phyloP scores from a whole-genome alignment of 352 stramenopile genomes.

The Pythium chondricola region DNA sequence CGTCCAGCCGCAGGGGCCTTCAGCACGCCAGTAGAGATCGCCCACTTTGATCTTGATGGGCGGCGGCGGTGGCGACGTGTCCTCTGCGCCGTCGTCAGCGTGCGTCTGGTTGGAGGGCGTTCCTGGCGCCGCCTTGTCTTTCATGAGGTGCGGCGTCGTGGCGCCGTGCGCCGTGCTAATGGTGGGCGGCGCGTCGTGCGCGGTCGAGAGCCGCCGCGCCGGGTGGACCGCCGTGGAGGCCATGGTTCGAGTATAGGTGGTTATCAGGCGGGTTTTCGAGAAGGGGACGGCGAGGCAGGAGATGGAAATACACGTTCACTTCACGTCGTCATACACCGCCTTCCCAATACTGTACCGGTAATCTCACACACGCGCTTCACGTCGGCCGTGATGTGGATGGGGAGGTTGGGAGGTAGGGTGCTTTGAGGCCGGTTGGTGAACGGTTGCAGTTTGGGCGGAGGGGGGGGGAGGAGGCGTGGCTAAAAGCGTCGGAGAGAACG shows the following conservation, averaged over 20 bases:
- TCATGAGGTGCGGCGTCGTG: not conserved
- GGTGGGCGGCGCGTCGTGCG: not conserved
- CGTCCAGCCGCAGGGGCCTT: slow-evolving; percentile 51
- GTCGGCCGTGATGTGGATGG: too few species aligned
- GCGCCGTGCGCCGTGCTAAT: not conserved
- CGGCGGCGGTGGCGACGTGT: slow-evolving; percentile 3
- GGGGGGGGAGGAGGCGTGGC: too few species aligned
- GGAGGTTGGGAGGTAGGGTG: too few species aligned
- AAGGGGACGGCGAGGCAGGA: not conserved
- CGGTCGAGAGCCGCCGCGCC: not conserved
- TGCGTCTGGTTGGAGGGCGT: not conserved
- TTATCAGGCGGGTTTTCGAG: not conserved
- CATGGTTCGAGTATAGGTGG: not conserved
- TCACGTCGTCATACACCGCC: too few species aligned
- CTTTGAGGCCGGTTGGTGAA: too few species aligned
- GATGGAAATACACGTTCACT: too few species aligned
- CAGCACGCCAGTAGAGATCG: slow-evolving; percentile 80
- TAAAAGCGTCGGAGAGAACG: too few species aligned
- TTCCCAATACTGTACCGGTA: too few species aligned
- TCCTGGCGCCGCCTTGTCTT: not conserved
- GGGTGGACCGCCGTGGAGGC: not conserved
- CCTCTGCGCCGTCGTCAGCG: not conserved
- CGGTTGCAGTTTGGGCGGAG: too few species aligned
- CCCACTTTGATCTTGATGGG: slow-evolving; percentile 40
- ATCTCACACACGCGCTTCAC: too few species aligned